Percentiles rank a stretch among this genome's conserved stretches.
These are phyloP conservation scores for Melanomma pulvis-pyrius DNA, from an alignment of 495 filamentous ascomycete species.

Conservation along the genomic window DNA sequence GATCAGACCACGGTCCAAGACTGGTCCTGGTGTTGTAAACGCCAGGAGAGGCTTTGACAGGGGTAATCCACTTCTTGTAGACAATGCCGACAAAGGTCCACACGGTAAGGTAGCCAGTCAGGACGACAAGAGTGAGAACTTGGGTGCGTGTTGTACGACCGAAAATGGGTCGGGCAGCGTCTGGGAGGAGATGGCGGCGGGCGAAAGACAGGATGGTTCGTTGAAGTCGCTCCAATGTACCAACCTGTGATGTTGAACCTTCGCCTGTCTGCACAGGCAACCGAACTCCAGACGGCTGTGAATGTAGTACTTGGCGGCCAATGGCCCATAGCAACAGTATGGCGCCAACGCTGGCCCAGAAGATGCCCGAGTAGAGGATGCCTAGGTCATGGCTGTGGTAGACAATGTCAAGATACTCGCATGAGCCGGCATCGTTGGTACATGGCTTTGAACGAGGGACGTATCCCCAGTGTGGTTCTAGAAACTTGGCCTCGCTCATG, in stretches of 20 bases:
- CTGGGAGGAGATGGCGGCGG: constrained; percentile 49
- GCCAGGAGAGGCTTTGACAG: constrained; percentile 50
- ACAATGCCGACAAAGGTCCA: constrained; percentile 65
- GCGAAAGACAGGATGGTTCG: constrained; percentile 14
- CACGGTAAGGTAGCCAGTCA: constrained; percentile 59
- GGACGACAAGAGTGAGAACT: constrained; percentile 54
- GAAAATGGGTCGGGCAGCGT: constrained; percentile 40
- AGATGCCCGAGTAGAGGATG: constrained; percentile 63
- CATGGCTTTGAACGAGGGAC: constrained; percentile 59
- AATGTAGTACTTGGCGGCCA: constrained; percentile 35
- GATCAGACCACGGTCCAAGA: constrained; percentile 63
- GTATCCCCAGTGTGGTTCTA: constrained; percentile 67
- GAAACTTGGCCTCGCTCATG: constrained; percentile 42
- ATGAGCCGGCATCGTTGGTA: constrained; percentile 61
- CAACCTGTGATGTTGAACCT: not conserved
- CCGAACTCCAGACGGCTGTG: not conserved
- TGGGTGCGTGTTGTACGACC: constrained; percentile 50
- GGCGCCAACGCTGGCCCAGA: constrained; percentile 60
- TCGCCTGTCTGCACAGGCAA: constrained; percentile 1
- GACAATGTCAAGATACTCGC: constrained; percentile 64
- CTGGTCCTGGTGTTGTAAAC: constrained; percentile 60
- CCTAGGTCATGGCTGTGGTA: constrained; percentile 61
- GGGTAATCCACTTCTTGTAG: constrained; percentile 63
- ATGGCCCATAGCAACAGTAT: constrained; percentile 48
- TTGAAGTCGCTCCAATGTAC: constrained; percentile 9